Base-by-base conservation (phyloP, 169 alveolate genomes). In the Cryptosporidium sp. region DNA sequence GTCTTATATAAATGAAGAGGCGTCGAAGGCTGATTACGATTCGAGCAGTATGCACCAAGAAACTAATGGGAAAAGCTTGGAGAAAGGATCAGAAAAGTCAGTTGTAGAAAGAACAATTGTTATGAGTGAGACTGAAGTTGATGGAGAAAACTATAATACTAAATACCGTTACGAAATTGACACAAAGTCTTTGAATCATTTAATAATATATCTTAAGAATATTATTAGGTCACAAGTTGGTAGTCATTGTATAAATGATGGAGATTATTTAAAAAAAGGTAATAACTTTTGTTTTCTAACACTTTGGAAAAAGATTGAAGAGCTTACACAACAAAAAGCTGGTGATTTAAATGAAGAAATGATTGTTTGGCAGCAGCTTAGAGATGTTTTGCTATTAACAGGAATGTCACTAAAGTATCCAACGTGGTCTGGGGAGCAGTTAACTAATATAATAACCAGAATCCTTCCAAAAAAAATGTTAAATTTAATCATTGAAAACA, bases 371-470 rank as follows among this genome's bases (percentile, higher is more conserved):
- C 89, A 80, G 23, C 89, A 80, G 62, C 67, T 80, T 31, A 80
- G 89, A 48, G 89, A 80, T 41, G 75, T 80, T 35, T 65, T 80
- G 7, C 62, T 80, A 31, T 80, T 80, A 65, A 80, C 89, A 33
- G 89, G 89, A 80, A 62, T 80, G 89, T 80, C 89, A n/a, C 14
- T 80, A 62, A 80, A 80, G 37, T 80, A 80, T 48, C 89, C 89
- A 29, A 80, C 89, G 4, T 80, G 89, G 89, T 80, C 89, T 33
- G 89, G 89, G 14, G 73, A 80, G 16, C 89, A 80, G 29, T 65
- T 80, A 31, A 43, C 75, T 45, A 62, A 62, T 80, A 80, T 80
- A 33, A 80, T 80, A 45, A 39, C 73, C n/a, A 80, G 89, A 62
- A 45, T 80, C 8, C 35, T 61, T 26, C 89, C 89, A 21, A 65